Evolutionary conservation across 768 basidiomycete species (phyloP), one percentile per base, ranked within the genome.

Genomic region (Termitomyces sp.): DNA sequence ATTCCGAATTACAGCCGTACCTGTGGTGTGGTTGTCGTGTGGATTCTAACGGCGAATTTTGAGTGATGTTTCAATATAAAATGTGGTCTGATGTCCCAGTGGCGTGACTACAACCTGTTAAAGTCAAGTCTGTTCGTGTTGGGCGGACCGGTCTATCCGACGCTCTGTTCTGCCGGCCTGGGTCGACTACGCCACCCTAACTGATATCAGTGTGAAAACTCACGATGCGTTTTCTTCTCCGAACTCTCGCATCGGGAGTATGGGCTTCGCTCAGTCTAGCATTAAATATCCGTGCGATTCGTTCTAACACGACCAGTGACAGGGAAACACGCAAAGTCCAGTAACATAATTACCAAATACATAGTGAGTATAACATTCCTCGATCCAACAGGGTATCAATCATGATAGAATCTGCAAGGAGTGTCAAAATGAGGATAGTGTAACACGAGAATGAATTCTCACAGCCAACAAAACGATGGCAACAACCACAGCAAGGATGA

Each of bases 401-500:
- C 32, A 60, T 46, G 56, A 57, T 32, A 60, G 33, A 20, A 60
- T 55, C 60, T 60, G 15, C 39, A 5, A 42, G 7, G 18, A 52
- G 7, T 0, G 12, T n/a, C n/a, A 15, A n/a, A 38, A 40, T 15
- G 13, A 32, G 12, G 15, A 15, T n/a, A 29, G 3, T 9, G 22
- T 15, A 35, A 36, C 12, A 3, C 9, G 7, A 13, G 11, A n/a
- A 41, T 7, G 5, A 12, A 18, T 7, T 82, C 94, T 75, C 65
- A 99, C 96, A 62, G 96, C 96, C 23, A 98, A 72, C 31, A 99
- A 76, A 4, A 99, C 95, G 56, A 98, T 74, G n/a, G 82, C 84
- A 13, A 88, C 79, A 2, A 99, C 97, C 53, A 98, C 70, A 27
- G 88, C 83, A 46, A 99, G 76, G 44, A 99, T 82, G 12, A 99